phyloP scores from a whole-genome alignment of 768 basidiomycete species.

The Lactifluus subvellereus region DNA sequence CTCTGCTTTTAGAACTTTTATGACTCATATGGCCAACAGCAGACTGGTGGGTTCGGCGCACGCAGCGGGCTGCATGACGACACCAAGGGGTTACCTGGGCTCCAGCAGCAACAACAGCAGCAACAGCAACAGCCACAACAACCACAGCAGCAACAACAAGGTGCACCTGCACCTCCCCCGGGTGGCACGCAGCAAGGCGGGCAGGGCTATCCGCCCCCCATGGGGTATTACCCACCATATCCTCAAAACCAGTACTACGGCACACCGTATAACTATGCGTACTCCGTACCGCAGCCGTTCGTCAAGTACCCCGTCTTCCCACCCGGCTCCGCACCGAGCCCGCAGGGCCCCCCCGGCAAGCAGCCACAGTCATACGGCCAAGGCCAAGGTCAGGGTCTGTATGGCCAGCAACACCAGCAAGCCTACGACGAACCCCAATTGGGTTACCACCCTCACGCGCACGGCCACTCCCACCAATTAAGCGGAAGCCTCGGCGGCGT shows the following conservation, averaged over 20 bases:
- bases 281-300: constrained; percentile 57
- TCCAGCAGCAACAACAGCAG: constrained; percentile 54
- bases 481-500: constrained; percentile 33
- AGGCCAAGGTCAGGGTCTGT: constrained; percentile 57
- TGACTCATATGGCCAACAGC: constrained; percentile 50
- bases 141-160: constrained; percentile 47
- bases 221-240: constrained; percentile 58
- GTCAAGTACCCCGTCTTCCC: constrained; percentile 74
- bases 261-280: constrained; percentile 56
- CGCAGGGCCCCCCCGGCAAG: constrained; percentile 58
- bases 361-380: constrained; percentile 45
- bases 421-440: constrained; percentile 49
- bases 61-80: constrained; percentile 72
- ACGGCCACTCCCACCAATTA: constrained; percentile 32
- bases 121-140: constrained; percentile 47
- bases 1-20: constrained; percentile 56
- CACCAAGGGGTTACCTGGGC: constrained; percentile 58
- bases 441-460: constrained; percentile 53
- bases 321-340: constrained; percentile 58
- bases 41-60: constrained; percentile 61
- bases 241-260: constrained; percentile 76
- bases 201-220: constrained; percentile 57
- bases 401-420: constrained; percentile 56
- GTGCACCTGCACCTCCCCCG: constrained; percentile 50
- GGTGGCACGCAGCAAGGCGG: constrained; percentile 58